Percentiles rank a stretch among this genome's conserved stretches.
Evolutionary conservation across 2,329 filamentous ascomycete genomes (phyloP).

Genomic region (Pestalotiopsis sp.): DNA sequence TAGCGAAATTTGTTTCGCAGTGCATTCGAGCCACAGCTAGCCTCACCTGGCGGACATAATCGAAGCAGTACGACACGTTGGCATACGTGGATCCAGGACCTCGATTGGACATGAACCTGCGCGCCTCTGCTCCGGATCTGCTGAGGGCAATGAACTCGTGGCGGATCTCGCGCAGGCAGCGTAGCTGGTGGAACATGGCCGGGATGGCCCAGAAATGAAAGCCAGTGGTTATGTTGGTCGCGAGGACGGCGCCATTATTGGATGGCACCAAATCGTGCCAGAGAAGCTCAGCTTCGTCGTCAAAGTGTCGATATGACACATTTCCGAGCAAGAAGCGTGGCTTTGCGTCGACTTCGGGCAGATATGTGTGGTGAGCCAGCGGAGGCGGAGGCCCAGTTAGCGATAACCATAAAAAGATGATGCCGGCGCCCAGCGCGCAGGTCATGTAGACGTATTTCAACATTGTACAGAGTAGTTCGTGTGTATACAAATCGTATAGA

Average conservation of each 20-base stretch:
- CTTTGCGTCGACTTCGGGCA: neutral
- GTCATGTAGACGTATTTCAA: neutral
- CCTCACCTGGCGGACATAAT: neutral
- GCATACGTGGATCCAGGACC: neutral
- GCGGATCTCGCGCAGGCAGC: neutral
- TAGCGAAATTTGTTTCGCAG: neutral
- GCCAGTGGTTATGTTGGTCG: neutral
- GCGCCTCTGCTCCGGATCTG: neutral
- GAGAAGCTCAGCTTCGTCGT: neutral
- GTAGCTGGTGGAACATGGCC: neutral
- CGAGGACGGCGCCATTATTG: neutral
- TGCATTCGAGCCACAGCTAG: neutral
- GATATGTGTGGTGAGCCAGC: neutral
- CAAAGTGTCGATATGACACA: neutral
- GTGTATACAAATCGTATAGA: neutral
- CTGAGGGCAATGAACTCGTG: neutral
- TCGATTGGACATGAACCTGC: neutral
- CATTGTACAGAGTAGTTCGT: neutral
- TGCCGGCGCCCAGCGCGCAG: neutral
- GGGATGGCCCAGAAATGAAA: neutral
- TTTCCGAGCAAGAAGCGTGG: neutral
- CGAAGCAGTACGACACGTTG: neutral
- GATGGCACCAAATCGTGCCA: neutral
- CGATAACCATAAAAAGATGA: neutral
- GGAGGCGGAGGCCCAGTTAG: neutral